These are phyloP conservation scores for Solanum hybrid DNA, from an alignment of 305 asterid genomes.

Conservation along the genomic window DNA sequence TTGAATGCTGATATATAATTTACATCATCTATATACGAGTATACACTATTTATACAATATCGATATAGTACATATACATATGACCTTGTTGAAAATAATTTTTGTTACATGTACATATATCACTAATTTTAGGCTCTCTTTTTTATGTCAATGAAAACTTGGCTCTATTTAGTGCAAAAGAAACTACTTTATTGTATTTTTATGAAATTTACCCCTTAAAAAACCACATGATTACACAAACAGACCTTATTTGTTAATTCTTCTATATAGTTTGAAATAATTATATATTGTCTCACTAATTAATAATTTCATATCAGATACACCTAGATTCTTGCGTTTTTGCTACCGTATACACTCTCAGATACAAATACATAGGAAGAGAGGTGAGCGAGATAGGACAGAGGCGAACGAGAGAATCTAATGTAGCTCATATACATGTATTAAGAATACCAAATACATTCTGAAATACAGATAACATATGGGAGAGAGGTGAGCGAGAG, in stretches of 20 bases:
- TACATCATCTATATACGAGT: background rate
- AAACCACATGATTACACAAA: background rate
- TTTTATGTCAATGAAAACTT: background rate
- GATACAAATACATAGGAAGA: background rate
- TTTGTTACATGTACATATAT: background rate
- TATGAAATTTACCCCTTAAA: too few relatives aligned
- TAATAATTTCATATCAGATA: background rate
- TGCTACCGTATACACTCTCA: background rate
- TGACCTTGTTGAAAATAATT: background rate
- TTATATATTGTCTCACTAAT: background rate
- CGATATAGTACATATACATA: background rate
- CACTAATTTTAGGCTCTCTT: fast-evolving
- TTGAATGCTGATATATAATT: background rate
- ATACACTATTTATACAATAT: too few relatives aligned
- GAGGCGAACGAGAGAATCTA: background rate
- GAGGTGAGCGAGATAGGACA: background rate
- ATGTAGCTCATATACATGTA: background rate
- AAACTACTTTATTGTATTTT: background rate
- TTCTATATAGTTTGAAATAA: background rate
- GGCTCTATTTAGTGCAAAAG: background rate
- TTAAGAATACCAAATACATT: too few relatives aligned
- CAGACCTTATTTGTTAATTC: background rate
- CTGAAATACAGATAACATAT: too few relatives aligned
- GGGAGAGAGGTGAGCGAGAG: too few relatives aligned
- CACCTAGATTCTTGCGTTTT: too few relatives aligned